phyloP scores from a whole-genome alignment of 257 asterid species.

The Echites panduratus region DNA sequence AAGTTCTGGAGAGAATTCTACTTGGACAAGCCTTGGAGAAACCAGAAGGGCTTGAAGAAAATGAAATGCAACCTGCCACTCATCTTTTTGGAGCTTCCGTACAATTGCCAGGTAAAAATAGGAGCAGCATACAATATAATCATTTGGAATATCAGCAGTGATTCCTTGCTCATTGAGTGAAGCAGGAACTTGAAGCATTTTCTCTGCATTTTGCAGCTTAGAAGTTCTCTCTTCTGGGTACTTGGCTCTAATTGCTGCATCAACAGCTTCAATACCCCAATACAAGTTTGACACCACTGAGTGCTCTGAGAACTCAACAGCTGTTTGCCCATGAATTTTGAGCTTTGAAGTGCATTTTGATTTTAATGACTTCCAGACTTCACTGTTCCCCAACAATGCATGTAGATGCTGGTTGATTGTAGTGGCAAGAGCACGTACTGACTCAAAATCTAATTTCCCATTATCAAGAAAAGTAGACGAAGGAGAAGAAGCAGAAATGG shows the following conservation, averaged over 20 bases:
- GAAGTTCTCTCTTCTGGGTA: slow-evolving; percentile 23
- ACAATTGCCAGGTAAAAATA: slow-evolving; percentile 62
- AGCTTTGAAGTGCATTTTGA: slow-evolving; percentile 52
- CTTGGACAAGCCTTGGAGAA: slow-evolving; percentile 46
- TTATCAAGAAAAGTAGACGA: slow-evolving; percentile 25
- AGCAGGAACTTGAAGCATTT: slow-evolving; percentile 84
- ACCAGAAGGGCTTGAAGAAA: slow-evolving; percentile 68
- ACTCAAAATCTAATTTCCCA: slow-evolving; percentile 48
- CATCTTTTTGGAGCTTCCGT: slow-evolving; percentile 41
- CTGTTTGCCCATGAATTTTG: slow-evolving; percentile 42
- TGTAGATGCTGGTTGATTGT: slow-evolving; percentile 42
- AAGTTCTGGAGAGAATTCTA: slow-evolving; percentile 58
- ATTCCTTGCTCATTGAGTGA: slow-evolving; percentile 54
- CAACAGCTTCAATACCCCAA: slow-evolving; percentile 63
- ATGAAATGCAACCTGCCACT: slow-evolving; percentile 69
- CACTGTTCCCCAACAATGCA: slow-evolving; percentile 28
- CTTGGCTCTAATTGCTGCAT: slow-evolving; percentile 34
- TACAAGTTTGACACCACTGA: slow-evolving; percentile 68
- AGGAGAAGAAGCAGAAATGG: slow-evolving; percentile 27
- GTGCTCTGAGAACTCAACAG: slow-evolving; percentile 63
- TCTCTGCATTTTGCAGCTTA: slow-evolving; percentile 53
- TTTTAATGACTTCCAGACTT: slow-evolving; percentile 36
- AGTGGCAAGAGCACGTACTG: slow-evolving; percentile 36
- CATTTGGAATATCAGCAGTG: slow-evolving; percentile 58
- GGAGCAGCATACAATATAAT: slow-evolving; percentile 41